Conservation (phyloP, 2,329 filamentous ascomycete species). For the Phialophora chinensis region DNA sequence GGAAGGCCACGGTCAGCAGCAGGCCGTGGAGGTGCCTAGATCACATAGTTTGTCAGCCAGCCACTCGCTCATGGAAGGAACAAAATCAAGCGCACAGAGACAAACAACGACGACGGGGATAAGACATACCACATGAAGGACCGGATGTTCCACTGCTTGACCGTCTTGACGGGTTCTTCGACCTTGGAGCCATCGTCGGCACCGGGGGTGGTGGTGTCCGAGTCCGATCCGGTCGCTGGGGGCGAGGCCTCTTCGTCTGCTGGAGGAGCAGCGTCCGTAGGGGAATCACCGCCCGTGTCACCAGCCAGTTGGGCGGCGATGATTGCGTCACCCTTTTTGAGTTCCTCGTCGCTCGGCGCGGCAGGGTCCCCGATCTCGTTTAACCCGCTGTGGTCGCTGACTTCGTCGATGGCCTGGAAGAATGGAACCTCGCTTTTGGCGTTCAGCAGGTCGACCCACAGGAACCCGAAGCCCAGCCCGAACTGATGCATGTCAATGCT, state of each 20-base stretch:
- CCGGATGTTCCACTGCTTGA: constrained; percentile 34
- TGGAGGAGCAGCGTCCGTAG: background rate
- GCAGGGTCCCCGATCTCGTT: constrained; percentile 36
- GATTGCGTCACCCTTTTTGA: constrained; percentile 32
- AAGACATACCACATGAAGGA: constrained; percentile 35
- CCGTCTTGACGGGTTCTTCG: constrained; percentile 34
- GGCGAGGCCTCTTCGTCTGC: constrained; percentile 5
- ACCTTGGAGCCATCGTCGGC: constrained; percentile 36
- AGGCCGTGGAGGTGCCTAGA: constrained; percentile 43
- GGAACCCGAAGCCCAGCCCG: constrained; percentile 39
- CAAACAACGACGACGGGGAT: constrained; percentile 13
- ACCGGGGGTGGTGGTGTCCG: constrained; percentile 21
- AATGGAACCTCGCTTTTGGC: constrained; percentile 34
- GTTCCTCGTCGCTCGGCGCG: constrained; percentile 35
- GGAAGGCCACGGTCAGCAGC: constrained; percentile 46
- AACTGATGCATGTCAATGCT: constrained; percentile 40
- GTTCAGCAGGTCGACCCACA: constrained; percentile 37
- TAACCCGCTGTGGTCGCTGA: constrained; percentile 35
- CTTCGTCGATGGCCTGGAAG: constrained; percentile 37
- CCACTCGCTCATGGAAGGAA: background rate
- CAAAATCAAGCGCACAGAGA: constrained; percentile 34
- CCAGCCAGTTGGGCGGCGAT: constrained; percentile 23
- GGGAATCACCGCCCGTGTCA: background rate
- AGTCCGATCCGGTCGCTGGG: constrained; percentile 7
- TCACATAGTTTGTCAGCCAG: background rate